Evolutionary conservation across 2,329 filamentous ascomycete species (phyloP).

Genomic region (Colletotrichum phormii): DNA sequence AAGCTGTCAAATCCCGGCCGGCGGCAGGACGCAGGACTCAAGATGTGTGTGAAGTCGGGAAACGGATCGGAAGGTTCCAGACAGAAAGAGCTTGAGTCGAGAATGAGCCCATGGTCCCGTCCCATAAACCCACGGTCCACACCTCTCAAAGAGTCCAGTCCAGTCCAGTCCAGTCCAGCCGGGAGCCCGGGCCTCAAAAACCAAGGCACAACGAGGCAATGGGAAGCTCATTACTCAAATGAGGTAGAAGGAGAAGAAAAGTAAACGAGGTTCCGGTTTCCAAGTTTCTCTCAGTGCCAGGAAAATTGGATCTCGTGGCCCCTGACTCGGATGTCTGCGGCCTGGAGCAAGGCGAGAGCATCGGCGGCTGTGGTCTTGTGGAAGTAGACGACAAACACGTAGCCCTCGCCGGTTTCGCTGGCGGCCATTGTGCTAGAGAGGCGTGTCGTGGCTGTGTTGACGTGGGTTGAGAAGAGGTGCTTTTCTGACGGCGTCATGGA

Average conservation of each 20-base stretch:
- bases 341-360: constrained; percentile 27
- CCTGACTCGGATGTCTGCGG: constrained; percentile 33
- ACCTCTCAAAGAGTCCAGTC: background rate
- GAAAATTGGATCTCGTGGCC: constrained; percentile 32
- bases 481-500: constrained; percentile 33
- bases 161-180: background rate
- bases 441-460: constrained; percentile 31
- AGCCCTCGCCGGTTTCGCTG: constrained; percentile 16
- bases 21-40: background rate
- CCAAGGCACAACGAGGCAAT: background rate
- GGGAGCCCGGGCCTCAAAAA: background rate
- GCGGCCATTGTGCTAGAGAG: constrained; percentile 33
- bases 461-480: constrained; percentile 28
- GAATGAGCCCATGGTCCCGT: background rate
- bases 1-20: background rate
- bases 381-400: constrained; percentile 34
- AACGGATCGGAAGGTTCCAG: background rate
- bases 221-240: background rate
- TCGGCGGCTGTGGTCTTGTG: constrained; percentile 31
- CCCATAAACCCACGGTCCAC: background rate
- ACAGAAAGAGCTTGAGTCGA: background rate
- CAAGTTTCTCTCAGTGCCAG: constrained; percentile 22
- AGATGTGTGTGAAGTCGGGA: background rate
- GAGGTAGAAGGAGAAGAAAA: background rate
- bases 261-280: background rate